Evolutionary conservation across 2,329 filamentous ascomycete genomes (phyloP).

Genomic region (Chaetomium olivaceum): DNA sequence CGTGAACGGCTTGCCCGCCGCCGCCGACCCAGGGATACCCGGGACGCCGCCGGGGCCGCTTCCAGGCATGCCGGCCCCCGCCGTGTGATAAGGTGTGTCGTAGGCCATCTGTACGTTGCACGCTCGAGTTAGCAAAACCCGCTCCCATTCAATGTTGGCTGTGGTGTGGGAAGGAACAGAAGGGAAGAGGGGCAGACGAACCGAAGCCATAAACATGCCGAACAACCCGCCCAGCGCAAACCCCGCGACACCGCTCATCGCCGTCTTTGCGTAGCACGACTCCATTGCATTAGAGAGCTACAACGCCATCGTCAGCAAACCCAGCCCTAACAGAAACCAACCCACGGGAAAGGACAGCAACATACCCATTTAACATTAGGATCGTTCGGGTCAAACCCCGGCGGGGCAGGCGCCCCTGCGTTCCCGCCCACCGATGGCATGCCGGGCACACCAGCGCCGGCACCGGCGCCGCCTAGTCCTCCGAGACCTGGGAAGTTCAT

Average conservation of each 20-base stretch:
- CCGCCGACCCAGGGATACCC: slow-evolving; percentile 40
- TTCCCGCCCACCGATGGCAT: slow-evolving; percentile 32
- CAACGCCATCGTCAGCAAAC: neutral
- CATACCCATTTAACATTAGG: slow-evolving; percentile 50
- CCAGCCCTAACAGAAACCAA: slow-evolving; percentile 11
- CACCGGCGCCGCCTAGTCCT: slow-evolving; percentile 8
- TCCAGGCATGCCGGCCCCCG: slow-evolving; percentile 21
- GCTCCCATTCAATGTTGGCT: too few species aligned
- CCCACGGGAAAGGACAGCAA: neutral
- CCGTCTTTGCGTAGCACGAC: slow-evolving; percentile 85
- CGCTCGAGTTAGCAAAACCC: neutral
- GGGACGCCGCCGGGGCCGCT: slow-evolving; percentile 30
- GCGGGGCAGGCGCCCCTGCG: slow-evolving; percentile 31
- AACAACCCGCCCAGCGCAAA: slow-evolving; percentile 93
- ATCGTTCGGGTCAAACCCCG: slow-evolving; percentile 46
- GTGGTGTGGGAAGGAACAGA: neutral
- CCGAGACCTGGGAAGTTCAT: slow-evolving; percentile 32
- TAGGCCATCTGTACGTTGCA: slow-evolving; percentile 77
- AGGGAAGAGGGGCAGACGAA: slow-evolving; percentile 48
- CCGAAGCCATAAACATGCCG: slow-evolving; percentile 96
- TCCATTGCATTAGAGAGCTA: slow-evolving; percentile 78
- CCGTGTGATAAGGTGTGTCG: slow-evolving; percentile 77
- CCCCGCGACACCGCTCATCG: slow-evolving; percentile 87
- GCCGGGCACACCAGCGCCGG: slow-evolving; percentile 1
- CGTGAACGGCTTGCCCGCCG: slow-evolving; percentile 44